Conservation (phyloP, 2,329 filamentous ascomycete genomes). For the Paraphoma chrysanthemicola region DNA sequence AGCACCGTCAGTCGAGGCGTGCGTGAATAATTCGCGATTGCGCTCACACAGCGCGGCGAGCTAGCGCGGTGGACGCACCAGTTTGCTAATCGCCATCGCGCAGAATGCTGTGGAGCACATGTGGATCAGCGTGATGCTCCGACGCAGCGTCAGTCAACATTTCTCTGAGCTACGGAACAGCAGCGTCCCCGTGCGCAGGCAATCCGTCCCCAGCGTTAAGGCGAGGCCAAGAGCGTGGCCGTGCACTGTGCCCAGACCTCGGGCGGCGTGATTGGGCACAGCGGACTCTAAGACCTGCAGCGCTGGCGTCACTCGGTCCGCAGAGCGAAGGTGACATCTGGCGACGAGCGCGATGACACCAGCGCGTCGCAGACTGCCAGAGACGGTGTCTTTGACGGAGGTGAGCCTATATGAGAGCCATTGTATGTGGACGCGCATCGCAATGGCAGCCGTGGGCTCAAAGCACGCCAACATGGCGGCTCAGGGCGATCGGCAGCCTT, state of each 20-base stretch:
- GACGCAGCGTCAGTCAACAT: conserved; percentile 21
- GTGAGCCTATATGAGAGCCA: conserved; percentile 1
- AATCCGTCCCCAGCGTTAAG: conserved; percentile 37
- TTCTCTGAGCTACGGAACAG: conserved; percentile 30
- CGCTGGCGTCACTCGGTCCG: conserved; percentile 13
- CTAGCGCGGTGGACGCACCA: conserved; percentile 2
- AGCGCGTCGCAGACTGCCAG: neutral
- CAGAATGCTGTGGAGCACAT: conserved; percentile 4
- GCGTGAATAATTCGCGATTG: conserved; percentile 16
- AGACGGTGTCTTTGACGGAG: conserved; percentile 1
- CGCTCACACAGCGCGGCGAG: neutral
- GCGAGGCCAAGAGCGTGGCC: conserved; percentile 35
- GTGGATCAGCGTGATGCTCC: conserved; percentile 31
- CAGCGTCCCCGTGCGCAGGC: conserved; percentile 21
- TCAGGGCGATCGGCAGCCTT: conserved; percentile 10
- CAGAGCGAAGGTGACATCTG: conserved; percentile 15
- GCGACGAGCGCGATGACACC: conserved; percentile 2
- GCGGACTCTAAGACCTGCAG: conserved; percentile 6
- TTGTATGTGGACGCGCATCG: conserved; percentile 7
- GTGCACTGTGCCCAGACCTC: conserved; percentile 21
- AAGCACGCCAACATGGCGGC: conserved; percentile 7
- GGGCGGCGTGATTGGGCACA: conserved; percentile 18
- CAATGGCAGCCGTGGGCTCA: conserved; percentile 9
- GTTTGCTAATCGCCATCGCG: conserved; percentile 5
- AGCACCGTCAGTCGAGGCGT: neutral